Base-by-base conservation (phyloP, 2,329 filamentous ascomycete species). In the Cadophora sp. region DNA sequence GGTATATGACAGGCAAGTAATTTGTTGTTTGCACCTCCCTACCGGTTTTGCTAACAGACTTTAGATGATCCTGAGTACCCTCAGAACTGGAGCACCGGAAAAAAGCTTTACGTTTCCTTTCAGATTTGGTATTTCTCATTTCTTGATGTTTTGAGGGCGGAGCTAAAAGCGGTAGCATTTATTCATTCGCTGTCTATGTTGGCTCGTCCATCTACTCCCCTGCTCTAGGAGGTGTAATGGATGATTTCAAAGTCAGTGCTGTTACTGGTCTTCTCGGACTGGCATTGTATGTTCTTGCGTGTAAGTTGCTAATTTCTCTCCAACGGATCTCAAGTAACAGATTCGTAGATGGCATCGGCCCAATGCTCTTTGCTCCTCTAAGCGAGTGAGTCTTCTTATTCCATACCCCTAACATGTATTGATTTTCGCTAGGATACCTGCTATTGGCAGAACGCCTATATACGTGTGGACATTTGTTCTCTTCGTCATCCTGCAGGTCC, bases 381-480 rank as follows among this genome's bases (percentile, higher is more conserved):
- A 86, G 83, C 61, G 90, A 92, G 79, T 68, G 59, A 37, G 62
- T 59, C 24, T 11, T 26, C 40, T 48, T 19, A 3, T 12, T 5
- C 5, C 5, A 34, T 34, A 34, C 31, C 27, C n/a, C n/a, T n/a
- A n/a, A n/a, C n/a, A n/a, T n/a, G n/a, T 61, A 19, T 51, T 43
- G 40, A 24, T 24, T n/a, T 16, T n/a, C 51, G 85, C 82, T 58
- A 89, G 92, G 79, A 85, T 92, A 27, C 88, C 89, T 0, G 75
- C 82, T 55, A 83, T 92, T 58, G 90, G 91, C 2, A 83, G 90
- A 11, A 92, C 89, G 74, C 85, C 86, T 0, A 85, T 89, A 3
- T 92, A 92, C 77, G 85, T 91, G 53, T 77, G 86, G 73, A 89
- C 89, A 16, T 90, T 92, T 79, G 85, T 85, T 64, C 81, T 92